A percentile compares a stretch with the other conserved stretches of the same genome.
Evolutionary conservation across 1,284 basidiomycete genomes (phyloP).

Genomic region (Hymenochaete sp.): DNA sequence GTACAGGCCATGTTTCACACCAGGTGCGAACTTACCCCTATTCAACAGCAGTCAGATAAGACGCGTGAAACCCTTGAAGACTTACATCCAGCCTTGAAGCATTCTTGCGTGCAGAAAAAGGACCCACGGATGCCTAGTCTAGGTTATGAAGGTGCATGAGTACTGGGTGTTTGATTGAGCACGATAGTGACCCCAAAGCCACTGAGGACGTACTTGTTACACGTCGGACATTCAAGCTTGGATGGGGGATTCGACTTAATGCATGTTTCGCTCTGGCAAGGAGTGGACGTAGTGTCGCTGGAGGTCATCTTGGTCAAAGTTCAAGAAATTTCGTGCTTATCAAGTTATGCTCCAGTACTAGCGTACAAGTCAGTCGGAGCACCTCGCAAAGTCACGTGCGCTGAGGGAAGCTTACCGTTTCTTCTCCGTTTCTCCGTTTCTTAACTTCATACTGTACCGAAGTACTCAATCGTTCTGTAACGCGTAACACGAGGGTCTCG

Average conservation of each 20-base stretch:
- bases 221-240: slow-evolving; percentile 72
- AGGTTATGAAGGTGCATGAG: slow-evolving; percentile 16
- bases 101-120: slow-evolving; percentile 78
- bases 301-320: no score
- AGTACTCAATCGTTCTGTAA: no score
- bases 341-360: no score
- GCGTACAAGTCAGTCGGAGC: no score
- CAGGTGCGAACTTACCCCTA: slow-evolving; percentile 40
- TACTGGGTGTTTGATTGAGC: slow-evolving; percentile 12
- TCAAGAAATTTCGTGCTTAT: no score
- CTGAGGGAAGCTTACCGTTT: no score
- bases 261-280: slow-evolving; percentile 63
- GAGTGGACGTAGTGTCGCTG: slow-evolving; percentile 30
- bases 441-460: no score
- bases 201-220: slow-evolving; percentile 55
- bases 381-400: neutral
- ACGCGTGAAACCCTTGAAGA: slow-evolving; percentile 20
- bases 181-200: slow-evolving; percentile 8
- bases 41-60: slow-evolving; percentile 1
- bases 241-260: slow-evolving; percentile 70
- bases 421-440: no score
- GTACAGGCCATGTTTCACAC: slow-evolving; percentile 1
- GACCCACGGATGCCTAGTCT: slow-evolving; percentile 76
- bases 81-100: slow-evolving; percentile 79
- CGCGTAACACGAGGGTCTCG: no score